Conservation (phyloP, 805 yeast species). For the Ogataea nonfermentans region DNA sequence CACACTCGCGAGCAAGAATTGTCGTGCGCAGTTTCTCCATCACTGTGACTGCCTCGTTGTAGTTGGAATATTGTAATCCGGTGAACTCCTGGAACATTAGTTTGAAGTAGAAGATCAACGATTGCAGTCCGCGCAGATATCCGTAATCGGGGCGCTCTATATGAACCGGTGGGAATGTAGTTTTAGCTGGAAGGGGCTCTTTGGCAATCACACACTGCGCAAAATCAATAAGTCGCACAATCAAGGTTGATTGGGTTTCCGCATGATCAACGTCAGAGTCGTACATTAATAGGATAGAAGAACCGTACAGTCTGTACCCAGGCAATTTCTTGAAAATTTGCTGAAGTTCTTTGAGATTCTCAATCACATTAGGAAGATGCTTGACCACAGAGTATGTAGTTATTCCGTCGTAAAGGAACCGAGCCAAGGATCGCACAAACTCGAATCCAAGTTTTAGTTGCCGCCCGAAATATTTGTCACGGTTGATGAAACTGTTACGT, state of each 20-base stretch:
- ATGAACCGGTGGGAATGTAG: conserved; percentile 71
- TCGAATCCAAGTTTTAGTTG: conserved; percentile 65
- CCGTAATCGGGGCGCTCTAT: conserved; percentile 72
- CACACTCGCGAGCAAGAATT: conserved; percentile 22
- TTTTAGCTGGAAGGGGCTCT: conserved; percentile 41
- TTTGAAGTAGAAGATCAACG: conserved; percentile 68
- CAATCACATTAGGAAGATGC: conserved; percentile 66
- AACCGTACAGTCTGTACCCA: conserved; percentile 89
- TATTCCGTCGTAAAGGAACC: conserved; percentile 79
- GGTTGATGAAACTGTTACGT: conserved; percentile 50
- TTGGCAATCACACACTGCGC: conserved; percentile 85
- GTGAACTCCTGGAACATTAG: conserved; percentile 57
- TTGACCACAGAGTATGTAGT: conserved; percentile 53
- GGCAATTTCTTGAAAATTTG: conserved; percentile 51
- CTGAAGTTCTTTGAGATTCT: conserved; percentile 57
- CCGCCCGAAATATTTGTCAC: conserved; percentile 94
- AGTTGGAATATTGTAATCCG: conserved; percentile 28
- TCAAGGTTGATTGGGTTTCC: conserved; percentile 23
- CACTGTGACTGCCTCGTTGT: conserved; percentile 18
- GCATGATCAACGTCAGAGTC: conserved; percentile 52
- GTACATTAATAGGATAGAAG: conserved; percentile 83
- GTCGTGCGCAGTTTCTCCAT: conserved; percentile 20
- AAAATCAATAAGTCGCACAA: conserved; percentile 86
- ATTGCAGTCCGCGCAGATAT: conserved; percentile 73
- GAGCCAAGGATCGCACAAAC: conserved; percentile 69